phyloP scores from a whole-genome alignment of 2,329 filamentous ascomycete genomes.

The Sclerotinia glacialis region DNA sequence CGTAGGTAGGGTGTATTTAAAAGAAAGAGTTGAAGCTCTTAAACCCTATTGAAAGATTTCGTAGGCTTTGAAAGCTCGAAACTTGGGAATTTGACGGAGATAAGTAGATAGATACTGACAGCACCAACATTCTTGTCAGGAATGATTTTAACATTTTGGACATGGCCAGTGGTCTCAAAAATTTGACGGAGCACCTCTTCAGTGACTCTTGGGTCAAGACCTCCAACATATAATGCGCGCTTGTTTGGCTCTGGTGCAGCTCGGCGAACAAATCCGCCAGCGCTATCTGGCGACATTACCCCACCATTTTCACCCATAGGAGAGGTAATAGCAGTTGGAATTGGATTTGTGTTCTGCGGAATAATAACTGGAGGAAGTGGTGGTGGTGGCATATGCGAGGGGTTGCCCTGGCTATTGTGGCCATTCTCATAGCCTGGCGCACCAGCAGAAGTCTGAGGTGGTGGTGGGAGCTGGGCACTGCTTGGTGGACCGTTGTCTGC shows the following conservation, averaged over 20 bases:
- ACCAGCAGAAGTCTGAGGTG: conserved; percentile 65
- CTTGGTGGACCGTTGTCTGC: conserved; percentile 68
- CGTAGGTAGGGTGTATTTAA: conserved; percentile 24
- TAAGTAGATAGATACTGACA: conserved; percentile 40
- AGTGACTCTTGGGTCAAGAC: conserved; percentile 89
- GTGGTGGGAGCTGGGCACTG: conserved; percentile 65
- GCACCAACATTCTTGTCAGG: conserved; percentile 95
- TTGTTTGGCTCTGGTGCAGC: conserved; percentile 98
- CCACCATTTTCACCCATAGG: conserved; percentile 67
- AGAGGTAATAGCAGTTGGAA: conserved; percentile 87
- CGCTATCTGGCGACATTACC: conserved; percentile 82
- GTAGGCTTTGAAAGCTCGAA: conserved; percentile 22
- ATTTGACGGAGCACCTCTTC: conserved; percentile 97
- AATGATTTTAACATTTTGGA: conserved; percentile 98
- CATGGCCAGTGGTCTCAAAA: conserved; percentile 97
- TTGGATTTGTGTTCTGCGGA: conserved; percentile 92
- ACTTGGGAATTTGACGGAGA: conserved; percentile 30
- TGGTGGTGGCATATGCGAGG: conserved; percentile 81
- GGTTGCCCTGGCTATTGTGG: conserved; percentile 68
- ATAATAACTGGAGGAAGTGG: conserved; percentile 82
- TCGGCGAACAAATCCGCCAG: conserved; percentile 78
- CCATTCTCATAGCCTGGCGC: conserved; percentile 75
- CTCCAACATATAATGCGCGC: conserved; percentile 92
- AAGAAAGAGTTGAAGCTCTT: conserved; percentile 25
- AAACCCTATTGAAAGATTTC: conserved; percentile 33